Evolutionary conservation across 2,329 filamentous ascomycete genomes (phyloP), one percentile per base, ranked within the genome.

Genomic region (Didymella pomorum): DNA sequence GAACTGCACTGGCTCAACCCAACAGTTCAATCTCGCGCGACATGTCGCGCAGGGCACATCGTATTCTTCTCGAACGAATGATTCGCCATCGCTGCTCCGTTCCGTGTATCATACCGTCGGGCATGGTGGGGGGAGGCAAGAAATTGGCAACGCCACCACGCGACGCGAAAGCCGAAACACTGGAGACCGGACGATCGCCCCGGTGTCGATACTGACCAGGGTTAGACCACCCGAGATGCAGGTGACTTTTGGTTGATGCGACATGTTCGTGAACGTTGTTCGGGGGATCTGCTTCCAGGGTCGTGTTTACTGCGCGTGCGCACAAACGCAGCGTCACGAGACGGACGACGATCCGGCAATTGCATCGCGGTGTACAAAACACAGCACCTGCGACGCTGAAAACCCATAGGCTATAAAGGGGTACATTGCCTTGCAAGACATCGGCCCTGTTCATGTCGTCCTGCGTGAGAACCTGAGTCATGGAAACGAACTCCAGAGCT

Each of bases 81-180:
- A 11, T 16, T 20, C 6, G 10, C 39, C 21, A 4, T 23, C 21
- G 12, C 20, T 42, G 39, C 39, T 42, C 11, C 10, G 3, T 42
- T 23, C 39, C 21, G 39, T 23, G 20, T 23, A 23, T 42, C 20
- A 4, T 25, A 23, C 20, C 20, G 18, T 31, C 25, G 26, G 35
- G 14, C 8, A 18, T 26, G 26, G 21, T 31, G 20, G 21, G 20
- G 7, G 23, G 20, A 16, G 39, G 39, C 23, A 14, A 35, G 39
- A 43, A 33, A n/a, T 26, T 33, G 33, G 35, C 35, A 47, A 52
- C 48, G 48, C 54, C 54, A 52, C 54, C 35, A 43, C 47, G 42
- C 54, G 31, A 41, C 33, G 46, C 47, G 35, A 23, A 52, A 47
- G 33, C 43, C 39, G 53, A 56, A 56, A 50, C 53, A 33, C 41